Percentiles rank a stretch among this genome's conserved stretches.
phyloP scores from a whole-genome alignment of 768 basidiomycete genomes.

The Scleroderma bovista region DNA sequence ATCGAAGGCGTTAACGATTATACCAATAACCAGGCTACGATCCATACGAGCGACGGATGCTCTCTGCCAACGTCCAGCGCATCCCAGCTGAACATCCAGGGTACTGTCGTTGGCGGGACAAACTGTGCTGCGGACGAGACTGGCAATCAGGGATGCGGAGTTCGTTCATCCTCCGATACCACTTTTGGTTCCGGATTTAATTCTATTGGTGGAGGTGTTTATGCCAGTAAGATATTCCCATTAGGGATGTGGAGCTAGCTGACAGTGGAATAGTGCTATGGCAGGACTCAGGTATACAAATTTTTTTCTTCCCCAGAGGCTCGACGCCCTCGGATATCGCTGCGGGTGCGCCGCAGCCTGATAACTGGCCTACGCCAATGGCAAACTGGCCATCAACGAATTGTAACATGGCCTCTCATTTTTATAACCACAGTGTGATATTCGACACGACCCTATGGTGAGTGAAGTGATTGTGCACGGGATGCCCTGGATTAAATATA shows the following conservation, averaged over 20 bases:
- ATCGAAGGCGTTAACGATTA: slow-evolving; percentile 80
- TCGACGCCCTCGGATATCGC: slow-evolving; percentile 74
- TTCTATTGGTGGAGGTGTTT: slow-evolving; percentile 78
- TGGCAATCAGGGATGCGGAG: slow-evolving; percentile 77
- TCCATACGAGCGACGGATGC: slow-evolving; percentile 75
- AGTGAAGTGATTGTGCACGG: neutral
- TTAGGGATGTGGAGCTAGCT: slow-evolving; percentile 9
- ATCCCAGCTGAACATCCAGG: slow-evolving; percentile 49
- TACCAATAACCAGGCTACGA: slow-evolving; percentile 75
- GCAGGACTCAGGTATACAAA: slow-evolving; percentile 66
- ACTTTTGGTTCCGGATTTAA: slow-evolving; percentile 90
- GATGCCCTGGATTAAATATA: slow-evolving; percentile 2
- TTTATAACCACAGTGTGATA: slow-evolving; percentile 69
- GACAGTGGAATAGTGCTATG: slow-evolving; percentile 52
- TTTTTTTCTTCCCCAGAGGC: slow-evolving; percentile 78
- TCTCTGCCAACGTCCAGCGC: slow-evolving; percentile 46
- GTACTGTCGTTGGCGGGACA: slow-evolving; percentile 60
- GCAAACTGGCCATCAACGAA: slow-evolving; percentile 72
- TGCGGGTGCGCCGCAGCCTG: slow-evolving; percentile 67
- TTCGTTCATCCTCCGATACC: slow-evolving; percentile 51
- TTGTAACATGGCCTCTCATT: slow-evolving; percentile 77
- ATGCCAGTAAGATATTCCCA: slow-evolving; percentile 61
- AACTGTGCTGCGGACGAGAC: slow-evolving; percentile 70
- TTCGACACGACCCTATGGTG: slow-evolving; percentile 87
- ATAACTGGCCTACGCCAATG: slow-evolving; percentile 68